Base-by-base conservation (phyloP, 1,284 basidiomycete species). In the Volvariella volvacea region DNA sequence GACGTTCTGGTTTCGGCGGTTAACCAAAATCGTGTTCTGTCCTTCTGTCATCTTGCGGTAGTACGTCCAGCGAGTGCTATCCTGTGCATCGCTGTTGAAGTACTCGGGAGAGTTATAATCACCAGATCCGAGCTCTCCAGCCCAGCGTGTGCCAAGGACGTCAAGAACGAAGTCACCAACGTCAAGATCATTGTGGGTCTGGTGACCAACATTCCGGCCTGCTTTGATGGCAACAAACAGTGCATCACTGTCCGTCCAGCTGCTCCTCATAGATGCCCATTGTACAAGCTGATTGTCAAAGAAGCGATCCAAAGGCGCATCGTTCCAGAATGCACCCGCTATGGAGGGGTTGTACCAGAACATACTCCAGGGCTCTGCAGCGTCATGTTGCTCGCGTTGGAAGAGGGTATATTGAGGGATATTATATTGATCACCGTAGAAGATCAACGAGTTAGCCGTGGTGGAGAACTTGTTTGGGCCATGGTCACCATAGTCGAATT, bases 41-140 rank as follows among this genome's bases (percentile, higher is more conserved):
- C 95, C 95, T 64, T 94, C 89, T 1, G 94, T 97, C 62, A 83
- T 80, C 76, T 95, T 98, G 61, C 94, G 83, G 76, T 96, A 99
- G 68, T 94, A 96, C 50, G 76, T 55, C 93, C 93, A 97, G 50
- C 93, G 77, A 15, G 69, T 59, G 36, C 82, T 76, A 46, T 72
- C 64, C 61, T 92, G 88, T 0, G 59, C 57, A 53, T 88, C 88
- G 50, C 61, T 78, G 43, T 63, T 69, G 69, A 94, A 95, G 69
- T 94, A 94, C 22, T 68, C 57, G 3, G 63, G 56, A 3, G 86
- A 75, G 31, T 77, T 66, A 63, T 98, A 98, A 64, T 97, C 80
- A 25, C 78, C 92, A 6, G 83, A 89, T 16, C 95, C 95, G 41
- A 93, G 80, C 59, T 99, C 95, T 49, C 96, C 96, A 30, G 88